These are phyloP conservation scores for Leishmania mexicana DNA, from an alignment of 208 protist species.

Conservation along the genomic window DNA sequence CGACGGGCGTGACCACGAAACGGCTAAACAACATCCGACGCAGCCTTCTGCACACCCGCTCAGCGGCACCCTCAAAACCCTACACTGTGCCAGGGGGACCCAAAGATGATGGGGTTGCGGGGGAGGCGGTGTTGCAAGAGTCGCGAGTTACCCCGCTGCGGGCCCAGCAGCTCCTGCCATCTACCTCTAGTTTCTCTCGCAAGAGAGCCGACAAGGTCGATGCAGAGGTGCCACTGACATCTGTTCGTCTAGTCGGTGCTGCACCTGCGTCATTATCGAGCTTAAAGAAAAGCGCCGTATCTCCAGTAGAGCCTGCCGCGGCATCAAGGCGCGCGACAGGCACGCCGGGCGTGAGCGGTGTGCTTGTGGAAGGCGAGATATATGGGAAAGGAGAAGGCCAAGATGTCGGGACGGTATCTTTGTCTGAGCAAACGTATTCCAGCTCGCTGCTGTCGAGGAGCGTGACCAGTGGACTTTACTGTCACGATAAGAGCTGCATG, in stretches of 20 bases:
- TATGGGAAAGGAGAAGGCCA: neutral
- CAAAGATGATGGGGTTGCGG: neutral
- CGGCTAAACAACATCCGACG: conserved; percentile 1
- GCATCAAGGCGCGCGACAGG: neutral
- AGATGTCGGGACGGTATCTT: neutral
- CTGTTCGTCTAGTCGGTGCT: neutral
- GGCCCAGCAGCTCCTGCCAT: neutral
- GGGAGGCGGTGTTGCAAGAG: neutral
- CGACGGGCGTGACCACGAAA: neutral
- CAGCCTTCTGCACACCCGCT: neutral
- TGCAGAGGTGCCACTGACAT: neutral
- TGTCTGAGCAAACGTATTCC: neutral
- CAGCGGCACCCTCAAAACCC: neutral
- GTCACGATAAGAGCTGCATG: conserved; percentile 49
- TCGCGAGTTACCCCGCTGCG: neutral
- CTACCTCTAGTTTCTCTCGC: neutral
- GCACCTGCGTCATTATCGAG: neutral
- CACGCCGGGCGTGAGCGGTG: neutral
- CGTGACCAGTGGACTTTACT: neutral
- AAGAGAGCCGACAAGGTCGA: conserved; percentile 1
- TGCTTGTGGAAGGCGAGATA: neutral
- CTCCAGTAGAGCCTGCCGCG: neutral
- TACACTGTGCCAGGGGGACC: neutral
- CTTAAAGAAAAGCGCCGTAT: neutral
- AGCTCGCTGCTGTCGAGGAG: neutral